Base-by-base conservation (phyloP, 2,329 filamentous ascomycete species). In the Exophiala oligosperma region DNA sequence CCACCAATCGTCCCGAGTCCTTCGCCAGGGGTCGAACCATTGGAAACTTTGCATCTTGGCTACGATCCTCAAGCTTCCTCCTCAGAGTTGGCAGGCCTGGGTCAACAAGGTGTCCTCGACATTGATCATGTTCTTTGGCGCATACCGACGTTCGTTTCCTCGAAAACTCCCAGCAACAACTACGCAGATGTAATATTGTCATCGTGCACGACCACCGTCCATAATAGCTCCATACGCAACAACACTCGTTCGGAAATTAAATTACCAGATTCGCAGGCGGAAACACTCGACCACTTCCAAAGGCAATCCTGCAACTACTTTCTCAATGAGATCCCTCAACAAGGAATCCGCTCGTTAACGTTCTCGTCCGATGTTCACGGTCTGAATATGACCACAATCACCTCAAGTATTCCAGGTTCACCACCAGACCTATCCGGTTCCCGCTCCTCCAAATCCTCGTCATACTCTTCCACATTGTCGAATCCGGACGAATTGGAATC, bases 371-470 rank as follows among this genome's bases (percentile, higher is more conserved):
- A 59, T 52, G 49, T 46, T 9, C 55, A 54, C 46, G 51, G 38
- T 57, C 65, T 72, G 71, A 74, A 72, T 56, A 77, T 73, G 70
- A 78, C 74, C 69, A 72, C 75, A 57, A 69, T 76, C 55, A 72
- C 70, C 70, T 37, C 53, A 40, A 78, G 75, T 56, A 78, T 74
- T 60, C 86, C 87, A 48, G 84, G 82, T 72, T 91, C 89, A 64
- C 88, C 88, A 58, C 89, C 89, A 61, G 90, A 91, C 68, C 85
- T 96, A 76, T 91, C 89, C 63, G 83, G 81, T 66, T 95, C 91
- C 60, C 95, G 93, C 74, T 94, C 91, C 62, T 96, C 91, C 64
- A 95, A 94, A 75, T 92, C 91, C 28, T 95, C 91, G 4, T 96
- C 91, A 50, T 89, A 93, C 69, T 88, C 88, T 67, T 96, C 92